Percentiles rank a stretch among this genome's conserved stretches.
phyloP scores from a whole-genome alignment of 805 yeast species.

The Cyberlindnera subsufficiens region DNA sequence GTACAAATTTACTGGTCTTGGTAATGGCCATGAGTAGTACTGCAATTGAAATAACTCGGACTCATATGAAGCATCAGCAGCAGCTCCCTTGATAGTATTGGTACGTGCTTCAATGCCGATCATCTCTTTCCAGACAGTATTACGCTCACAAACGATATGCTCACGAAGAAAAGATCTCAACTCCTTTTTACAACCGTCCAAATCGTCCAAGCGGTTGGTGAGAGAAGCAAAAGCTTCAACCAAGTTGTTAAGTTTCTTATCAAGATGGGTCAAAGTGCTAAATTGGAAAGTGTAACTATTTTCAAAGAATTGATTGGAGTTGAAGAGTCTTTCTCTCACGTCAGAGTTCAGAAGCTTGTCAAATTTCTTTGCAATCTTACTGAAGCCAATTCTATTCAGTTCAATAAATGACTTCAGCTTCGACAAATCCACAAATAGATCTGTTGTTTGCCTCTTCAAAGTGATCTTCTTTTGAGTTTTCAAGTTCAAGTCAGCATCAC shows the following conservation, averaged over 20 bases:
- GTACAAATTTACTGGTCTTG: constrained; percentile 23
- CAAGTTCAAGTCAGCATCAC: constrained; percentile 42
- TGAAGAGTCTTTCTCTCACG: constrained; percentile 44
- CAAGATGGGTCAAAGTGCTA: constrained; percentile 42
- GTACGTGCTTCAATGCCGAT: constrained; percentile 77
- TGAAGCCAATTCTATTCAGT: constrained; percentile 79
- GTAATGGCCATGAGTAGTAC: constrained; percentile 26
- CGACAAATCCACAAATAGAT: constrained; percentile 64
- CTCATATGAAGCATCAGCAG: constrained; percentile 28
- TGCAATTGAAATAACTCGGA: constrained; percentile 28
- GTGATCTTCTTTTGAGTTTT: constrained; percentile 52
- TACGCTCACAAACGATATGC: constrained; percentile 94
- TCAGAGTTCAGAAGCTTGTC: constrained; percentile 68
- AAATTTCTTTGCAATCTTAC: constrained; percentile 83
- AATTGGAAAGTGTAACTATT: constrained; percentile 51
- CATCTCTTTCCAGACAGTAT: constrained; percentile 95
- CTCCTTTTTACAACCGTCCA: constrained; percentile 45
- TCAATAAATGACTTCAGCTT: constrained; percentile 83
- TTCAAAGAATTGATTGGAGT: constrained; percentile 35
- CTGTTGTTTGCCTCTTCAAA: constrained; percentile 58
- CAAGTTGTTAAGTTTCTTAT: constrained; percentile 45
- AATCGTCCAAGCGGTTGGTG: constrained; percentile 27
- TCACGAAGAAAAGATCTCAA: constrained; percentile 67
- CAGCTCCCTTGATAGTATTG: constrained; percentile 29
- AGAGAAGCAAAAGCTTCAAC: constrained; percentile 49